Conservation (phyloP, 2,329 filamentous ascomycete species). For the Trichoderma sp. region DNA sequence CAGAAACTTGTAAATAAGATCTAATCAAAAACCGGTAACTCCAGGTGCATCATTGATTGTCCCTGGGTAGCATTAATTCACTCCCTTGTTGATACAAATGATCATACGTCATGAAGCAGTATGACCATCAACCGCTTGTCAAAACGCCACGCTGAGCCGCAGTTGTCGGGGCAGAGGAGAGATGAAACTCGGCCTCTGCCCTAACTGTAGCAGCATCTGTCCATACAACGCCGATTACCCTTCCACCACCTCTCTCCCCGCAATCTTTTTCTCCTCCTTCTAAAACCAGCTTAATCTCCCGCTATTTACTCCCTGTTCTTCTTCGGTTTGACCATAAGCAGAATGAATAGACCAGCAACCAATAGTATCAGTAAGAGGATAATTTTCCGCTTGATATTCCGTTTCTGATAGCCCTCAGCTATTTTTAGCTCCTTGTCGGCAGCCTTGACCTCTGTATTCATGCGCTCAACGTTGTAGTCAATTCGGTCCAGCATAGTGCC, state of each 20-base stretch:
- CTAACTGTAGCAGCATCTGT: neutral
- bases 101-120: constrained; percentile 10
- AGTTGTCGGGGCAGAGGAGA: neutral
- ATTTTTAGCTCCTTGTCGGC: constrained; percentile 91
- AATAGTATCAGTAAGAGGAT: constrained; percentile 85
- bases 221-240: neutral
- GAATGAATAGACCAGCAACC: constrained; percentile 82
- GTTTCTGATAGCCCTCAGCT: constrained; percentile 85
- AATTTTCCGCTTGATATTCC: constrained; percentile 86
- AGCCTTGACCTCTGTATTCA: constrained; percentile 89
- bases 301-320: constrained; percentile 36
- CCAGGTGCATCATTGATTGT: constrained; percentile 30
- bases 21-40: constrained; percentile 30
- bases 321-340: constrained; percentile 79
- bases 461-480: constrained; percentile 96
- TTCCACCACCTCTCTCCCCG: neutral
- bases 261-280: neutral
- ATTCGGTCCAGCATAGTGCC: constrained; percentile 91
- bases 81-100: constrained; percentile 34
- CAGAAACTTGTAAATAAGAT: constrained; percentile 22
- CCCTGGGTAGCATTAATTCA: constrained; percentile 29
- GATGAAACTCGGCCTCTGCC: neutral
- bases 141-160: constrained; percentile 11
- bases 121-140: constrained; percentile 10
- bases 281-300: neutral